These are phyloP conservation scores for Starmerella vitae DNA, from an alignment of 805 yeast species.

Conservation along the genomic window DNA sequence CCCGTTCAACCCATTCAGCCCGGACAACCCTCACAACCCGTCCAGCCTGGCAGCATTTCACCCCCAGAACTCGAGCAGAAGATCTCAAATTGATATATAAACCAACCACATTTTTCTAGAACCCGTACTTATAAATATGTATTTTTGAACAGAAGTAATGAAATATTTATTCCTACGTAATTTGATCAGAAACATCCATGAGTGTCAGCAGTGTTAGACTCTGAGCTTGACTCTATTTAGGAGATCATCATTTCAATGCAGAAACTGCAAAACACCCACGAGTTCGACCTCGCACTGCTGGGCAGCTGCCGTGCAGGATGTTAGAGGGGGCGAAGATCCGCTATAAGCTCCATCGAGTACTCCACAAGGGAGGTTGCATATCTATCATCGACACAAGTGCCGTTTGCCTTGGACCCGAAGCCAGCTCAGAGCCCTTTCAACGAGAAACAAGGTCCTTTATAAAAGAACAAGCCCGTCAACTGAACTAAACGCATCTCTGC, in stretches of 20 bases:
- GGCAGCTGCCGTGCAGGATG: constrained; percentile 1
- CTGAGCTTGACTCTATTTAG: constrained; percentile 28
- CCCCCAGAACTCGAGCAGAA: not conserved
- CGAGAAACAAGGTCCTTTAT: constrained; percentile 1
- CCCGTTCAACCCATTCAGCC: not conserved
- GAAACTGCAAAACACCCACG: constrained; percentile 15
- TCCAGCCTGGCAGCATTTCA: not conserved
- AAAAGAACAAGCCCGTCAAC: constrained; percentile 3
- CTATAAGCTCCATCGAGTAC: constrained; percentile 27
- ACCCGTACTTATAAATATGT: too few species aligned
- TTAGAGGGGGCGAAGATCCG: constrained; percentile 18
- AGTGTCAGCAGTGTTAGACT: constrained; percentile 18
- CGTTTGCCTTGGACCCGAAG: constrained; percentile 16
- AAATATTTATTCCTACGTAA: not conserved
- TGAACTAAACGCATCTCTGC: constrained; percentile 22
- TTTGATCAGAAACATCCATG: constrained; percentile 15
- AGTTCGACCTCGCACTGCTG: constrained; percentile 23
- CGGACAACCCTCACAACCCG: not conserved
- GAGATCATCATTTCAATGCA: constrained; percentile 22
- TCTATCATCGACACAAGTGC: constrained; percentile 21
- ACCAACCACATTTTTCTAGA: not conserved
- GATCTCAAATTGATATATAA: not conserved
- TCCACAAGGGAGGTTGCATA: constrained; percentile 19
- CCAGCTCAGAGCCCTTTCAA: constrained; percentile 7
- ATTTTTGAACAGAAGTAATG: too few species aligned